Evolutionary conservation across 176 grass and related monocot genomes (phyloP).

Genomic region (Puccinellia tenuiflora): DNA sequence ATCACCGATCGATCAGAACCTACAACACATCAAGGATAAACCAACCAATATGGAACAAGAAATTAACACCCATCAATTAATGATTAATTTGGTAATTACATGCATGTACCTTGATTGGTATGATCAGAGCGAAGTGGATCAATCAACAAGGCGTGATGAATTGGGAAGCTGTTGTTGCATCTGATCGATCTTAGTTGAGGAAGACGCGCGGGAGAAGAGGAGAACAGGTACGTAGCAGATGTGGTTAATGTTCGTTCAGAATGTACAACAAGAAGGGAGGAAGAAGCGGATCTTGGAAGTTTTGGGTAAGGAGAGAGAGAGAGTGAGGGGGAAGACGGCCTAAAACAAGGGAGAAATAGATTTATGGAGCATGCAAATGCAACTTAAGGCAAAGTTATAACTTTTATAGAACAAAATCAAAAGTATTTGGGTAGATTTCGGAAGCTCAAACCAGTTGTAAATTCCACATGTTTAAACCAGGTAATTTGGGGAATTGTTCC

Average conservation of each 20-base stretch:
- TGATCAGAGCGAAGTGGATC: not conserved
- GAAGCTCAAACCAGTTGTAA: no score
- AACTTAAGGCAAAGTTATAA: not conserved
- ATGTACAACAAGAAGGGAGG: constrained; percentile 7
- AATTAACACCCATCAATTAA: not conserved
- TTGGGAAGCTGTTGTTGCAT: not conserved
- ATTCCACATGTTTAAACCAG: no score
- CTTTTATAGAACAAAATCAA: not conserved
- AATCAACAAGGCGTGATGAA: not conserved
- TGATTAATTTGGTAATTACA: not conserved
- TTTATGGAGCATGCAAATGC: not conserved
- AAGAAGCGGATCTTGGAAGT: constrained; percentile 34
- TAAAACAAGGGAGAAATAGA: not conserved
- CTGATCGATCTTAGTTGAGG: not conserved
- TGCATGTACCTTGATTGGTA: not conserved
- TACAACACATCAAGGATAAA: constrained; percentile 11
- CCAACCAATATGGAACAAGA: not conserved
- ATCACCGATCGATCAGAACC: not conserved
- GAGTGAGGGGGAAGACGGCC: not conserved
- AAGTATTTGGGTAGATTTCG: not conserved
- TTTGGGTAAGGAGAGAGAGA: not conserved
- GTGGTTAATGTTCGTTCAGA: not conserved
- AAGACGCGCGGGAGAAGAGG: not conserved
- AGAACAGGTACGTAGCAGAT: not conserved
- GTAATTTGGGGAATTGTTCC: no score